Conservation (phyloP, 352 stramenopile species). For the Globisporangium lucens region DNA sequence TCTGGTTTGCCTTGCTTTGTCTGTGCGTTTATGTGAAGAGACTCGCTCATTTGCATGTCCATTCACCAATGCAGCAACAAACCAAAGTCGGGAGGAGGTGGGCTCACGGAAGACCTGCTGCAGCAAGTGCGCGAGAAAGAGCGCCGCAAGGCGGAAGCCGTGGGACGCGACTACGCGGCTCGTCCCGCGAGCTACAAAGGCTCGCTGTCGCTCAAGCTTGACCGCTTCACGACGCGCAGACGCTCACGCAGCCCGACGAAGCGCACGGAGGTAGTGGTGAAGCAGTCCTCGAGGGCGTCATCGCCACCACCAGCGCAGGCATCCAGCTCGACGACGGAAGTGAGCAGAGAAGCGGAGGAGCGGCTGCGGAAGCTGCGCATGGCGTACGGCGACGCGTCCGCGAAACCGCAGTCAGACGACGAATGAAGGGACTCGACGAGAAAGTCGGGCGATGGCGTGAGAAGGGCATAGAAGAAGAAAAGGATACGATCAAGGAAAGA, state of each 20-base stretch:
- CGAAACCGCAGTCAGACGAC: constrained; percentile 22
- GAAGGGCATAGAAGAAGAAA: neutral
- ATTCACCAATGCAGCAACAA: neutral
- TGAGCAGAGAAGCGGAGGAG: constrained; percentile 49
- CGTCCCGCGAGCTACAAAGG: constrained; percentile 91
- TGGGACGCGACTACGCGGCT: constrained; percentile 89
- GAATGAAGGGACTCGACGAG: neutral
- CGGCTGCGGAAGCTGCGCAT: constrained; percentile 67
- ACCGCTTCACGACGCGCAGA: constrained; percentile 81
- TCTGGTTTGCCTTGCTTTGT: neutral
- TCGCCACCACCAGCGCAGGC: constrained; percentile 1
- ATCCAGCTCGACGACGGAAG: constrained; percentile 2
- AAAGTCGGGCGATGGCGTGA: constrained; percentile 1
- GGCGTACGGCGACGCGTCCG: constrained; percentile 82
- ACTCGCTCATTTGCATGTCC: constrained; percentile 13
- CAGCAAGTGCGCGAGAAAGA: constrained; percentile 91
- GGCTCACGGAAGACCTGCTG: constrained; percentile 78
- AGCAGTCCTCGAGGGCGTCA: constrained; percentile 22
- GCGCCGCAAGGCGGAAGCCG: constrained; percentile 85
- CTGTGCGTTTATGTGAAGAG: neutral
- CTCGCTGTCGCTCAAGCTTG: constrained; percentile 88
- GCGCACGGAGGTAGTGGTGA: constrained; percentile 47
- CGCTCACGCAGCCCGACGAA: constrained; percentile 66
- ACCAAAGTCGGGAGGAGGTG: constrained; percentile 9
- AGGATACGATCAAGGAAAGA: neutral